Evolutionary conservation across 257 asterid genomes (phyloP), one percentile per base, ranked within the genome.

Genomic region (Striga asiatica): DNA sequence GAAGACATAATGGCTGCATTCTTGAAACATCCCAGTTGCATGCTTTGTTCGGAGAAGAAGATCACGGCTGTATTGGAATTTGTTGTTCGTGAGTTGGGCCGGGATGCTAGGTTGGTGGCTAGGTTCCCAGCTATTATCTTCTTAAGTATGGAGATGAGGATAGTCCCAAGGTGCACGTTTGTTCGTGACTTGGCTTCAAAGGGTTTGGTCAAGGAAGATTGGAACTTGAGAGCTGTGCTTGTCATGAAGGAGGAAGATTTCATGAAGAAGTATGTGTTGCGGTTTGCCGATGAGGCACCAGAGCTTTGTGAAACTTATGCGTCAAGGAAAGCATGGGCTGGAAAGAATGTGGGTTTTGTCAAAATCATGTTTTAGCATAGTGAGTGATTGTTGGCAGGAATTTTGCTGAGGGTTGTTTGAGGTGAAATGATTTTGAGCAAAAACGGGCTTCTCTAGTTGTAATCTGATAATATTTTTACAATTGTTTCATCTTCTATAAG

Each of bases 21-120:
- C 38, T 3, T 5, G 10, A 54, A 9, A 27, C 51, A 67, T 22
- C 78, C 78, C 4, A 4, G 6, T 11, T 72, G 73, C 9, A 67
- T 67, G 74, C 35, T 2, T 17, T 38, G 59, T 22, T 72, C 78
- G 1, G 65, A 67, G 52, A 32, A 62, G 21, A 72, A 72, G 37
- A 67, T 72, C 9, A 47, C 5, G 42, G 31, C 19, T 1, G 35
- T 11, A 1, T 50, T 72, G 71, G 68, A 59, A 19, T 67, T 72
- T 42, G 45, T 62, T 8, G 58, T 61, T 5, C 50, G 47, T 7
- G 35, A 51, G 32, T 10, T 66, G 61, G n/a, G 68, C 20, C 50
- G 32, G 1, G 11, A 54, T 14, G 27, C 74, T 2, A 23, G 18
- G 1, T 20, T 23, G 13, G 54, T 63, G 19, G 65, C 65, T 2